Evolutionary conservation across 2,329 filamentous ascomycete species (phyloP).

Genomic region (Paraphoma chrysanthemicola): DNA sequence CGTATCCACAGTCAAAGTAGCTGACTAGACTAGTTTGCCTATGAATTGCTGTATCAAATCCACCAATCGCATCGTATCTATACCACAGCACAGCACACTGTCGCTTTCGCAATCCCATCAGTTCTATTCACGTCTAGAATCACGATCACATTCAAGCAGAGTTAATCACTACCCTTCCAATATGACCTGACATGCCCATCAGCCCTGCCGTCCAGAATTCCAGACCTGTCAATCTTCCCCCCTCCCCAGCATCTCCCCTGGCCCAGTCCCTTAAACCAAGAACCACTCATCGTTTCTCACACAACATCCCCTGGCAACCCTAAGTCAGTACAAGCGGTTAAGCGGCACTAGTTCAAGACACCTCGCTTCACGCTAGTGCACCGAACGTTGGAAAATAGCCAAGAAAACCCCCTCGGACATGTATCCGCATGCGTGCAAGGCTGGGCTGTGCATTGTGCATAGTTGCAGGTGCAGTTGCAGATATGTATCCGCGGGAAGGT

Average conservation of each 20-base stretch:
- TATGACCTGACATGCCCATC: no score
- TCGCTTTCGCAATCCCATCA: background rate
- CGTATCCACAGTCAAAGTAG: background rate
- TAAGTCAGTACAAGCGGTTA: background rate
- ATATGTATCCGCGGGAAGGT: slow-evolving; percentile 22
- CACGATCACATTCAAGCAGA: no score
- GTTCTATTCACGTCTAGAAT: no score
- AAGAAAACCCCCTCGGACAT: slow-evolving; percentile 13
- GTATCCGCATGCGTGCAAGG: slow-evolving; percentile 13
- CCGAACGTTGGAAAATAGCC: slow-evolving; percentile 13
- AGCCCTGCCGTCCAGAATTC: no score
- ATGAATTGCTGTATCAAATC: background rate
- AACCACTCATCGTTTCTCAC: no score
- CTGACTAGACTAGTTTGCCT: background rate
- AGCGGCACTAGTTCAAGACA: background rate
- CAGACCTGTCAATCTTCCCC: background rate
- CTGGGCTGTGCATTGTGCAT: background rate
- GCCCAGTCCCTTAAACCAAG: background rate
- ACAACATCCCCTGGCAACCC: no score
- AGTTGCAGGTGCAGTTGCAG: slow-evolving; percentile 2
- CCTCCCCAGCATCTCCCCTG: no score
- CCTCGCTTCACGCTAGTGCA: slow-evolving; percentile 9
- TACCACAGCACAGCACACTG: background rate
- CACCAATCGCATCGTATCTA: background rate
- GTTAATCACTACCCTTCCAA: no score